Conservation (phyloP, 2,329 filamentous ascomycete species). For the Fusarium hostae region DNA sequence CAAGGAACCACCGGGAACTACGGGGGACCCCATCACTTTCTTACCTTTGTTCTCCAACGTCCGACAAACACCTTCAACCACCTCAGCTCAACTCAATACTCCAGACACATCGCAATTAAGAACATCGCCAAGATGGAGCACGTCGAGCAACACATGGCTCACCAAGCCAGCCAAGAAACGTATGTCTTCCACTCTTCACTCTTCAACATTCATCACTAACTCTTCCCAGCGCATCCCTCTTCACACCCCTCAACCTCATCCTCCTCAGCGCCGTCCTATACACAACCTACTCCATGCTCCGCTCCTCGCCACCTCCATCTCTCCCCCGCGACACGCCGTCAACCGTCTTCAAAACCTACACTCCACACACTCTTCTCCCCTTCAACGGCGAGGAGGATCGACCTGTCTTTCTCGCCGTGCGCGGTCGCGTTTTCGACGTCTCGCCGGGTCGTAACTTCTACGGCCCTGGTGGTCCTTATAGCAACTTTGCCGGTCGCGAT, state of each 20-base stretch:
- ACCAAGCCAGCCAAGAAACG: slow-evolving; percentile 62
- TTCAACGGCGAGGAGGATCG: slow-evolving; percentile 80
- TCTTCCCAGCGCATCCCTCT: slow-evolving; percentile 54
- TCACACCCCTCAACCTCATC: slow-evolving; percentile 72
- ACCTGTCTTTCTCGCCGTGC: slow-evolving; percentile 91
- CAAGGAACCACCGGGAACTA: slow-evolving; percentile 32
- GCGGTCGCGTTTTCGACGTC: slow-evolving; percentile 92
- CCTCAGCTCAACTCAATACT: neutral
- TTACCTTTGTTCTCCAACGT: neutral
- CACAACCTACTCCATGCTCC: slow-evolving; percentile 66
- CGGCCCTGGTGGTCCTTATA: slow-evolving; percentile 92
- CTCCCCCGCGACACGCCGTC: slow-evolving; percentile 66
- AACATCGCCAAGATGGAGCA: slow-evolving; percentile 61
- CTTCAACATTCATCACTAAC: neutral
- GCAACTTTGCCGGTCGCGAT: slow-evolving; percentile 95
- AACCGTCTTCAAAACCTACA: slow-evolving; percentile 75
- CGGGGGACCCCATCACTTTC: slow-evolving; percentile 9
- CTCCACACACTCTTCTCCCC: slow-evolving; percentile 81
- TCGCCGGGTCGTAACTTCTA: slow-evolving; percentile 91
- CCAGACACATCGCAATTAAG: neutral
- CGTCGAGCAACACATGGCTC: slow-evolving; percentile 65
- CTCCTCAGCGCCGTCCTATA: slow-evolving; percentile 67
- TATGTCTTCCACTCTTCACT: slow-evolving; percentile 23
- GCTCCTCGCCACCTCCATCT: slow-evolving; percentile 57
- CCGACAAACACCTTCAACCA: slow-evolving; percentile 4